These are phyloP conservation scores for Boletus barrowsii DNA, from an alignment of 768 basidiomycete genomes.

Conservation along the genomic window DNA sequence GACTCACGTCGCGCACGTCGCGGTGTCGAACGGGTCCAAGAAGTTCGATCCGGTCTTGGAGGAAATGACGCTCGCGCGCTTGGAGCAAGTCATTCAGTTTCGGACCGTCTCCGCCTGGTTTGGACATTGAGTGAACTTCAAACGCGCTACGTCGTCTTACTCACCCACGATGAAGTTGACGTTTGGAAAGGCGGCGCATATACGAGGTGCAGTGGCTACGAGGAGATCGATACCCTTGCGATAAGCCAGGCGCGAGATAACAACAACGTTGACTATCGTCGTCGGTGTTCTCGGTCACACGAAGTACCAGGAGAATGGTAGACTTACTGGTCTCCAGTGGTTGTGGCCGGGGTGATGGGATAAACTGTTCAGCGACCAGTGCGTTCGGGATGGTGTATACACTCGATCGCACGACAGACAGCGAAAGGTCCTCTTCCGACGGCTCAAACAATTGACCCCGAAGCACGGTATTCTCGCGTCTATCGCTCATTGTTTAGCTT, in stretches of 20 bases:
- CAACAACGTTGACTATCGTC: conserved; percentile 79
- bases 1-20: conserved; percentile 76
- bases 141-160: neutral
- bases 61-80: conserved; percentile 86
- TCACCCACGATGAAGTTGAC: conserved; percentile 86
- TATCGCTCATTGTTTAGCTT: conserved; percentile 28
- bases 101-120: conserved; percentile 88
- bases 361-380: conserved; percentile 82
- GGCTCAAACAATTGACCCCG: conserved; percentile 73
- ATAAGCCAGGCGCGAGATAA: conserved; percentile 87
- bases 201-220: conserved; percentile 85
- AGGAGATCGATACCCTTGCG: conserved; percentile 96
- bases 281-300: neutral
- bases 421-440: conserved; percentile 40
- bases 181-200: conserved; percentile 81
- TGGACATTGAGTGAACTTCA: neutral
- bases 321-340: conserved; percentile 54
- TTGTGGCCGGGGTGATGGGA: conserved; percentile 49
- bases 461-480: conserved; percentile 96
- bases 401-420: conserved; percentile 47
- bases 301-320: too few relatives aligned
- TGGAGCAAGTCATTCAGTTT: conserved; percentile 93
- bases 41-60: conserved; percentile 91
- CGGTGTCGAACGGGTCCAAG: conserved; percentile 77
- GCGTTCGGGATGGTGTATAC: conserved; percentile 96